These are phyloP conservation scores for Theobroma grandiflorum DNA, from an alignment of 441 rosid species.

Conservation along the genomic window DNA sequence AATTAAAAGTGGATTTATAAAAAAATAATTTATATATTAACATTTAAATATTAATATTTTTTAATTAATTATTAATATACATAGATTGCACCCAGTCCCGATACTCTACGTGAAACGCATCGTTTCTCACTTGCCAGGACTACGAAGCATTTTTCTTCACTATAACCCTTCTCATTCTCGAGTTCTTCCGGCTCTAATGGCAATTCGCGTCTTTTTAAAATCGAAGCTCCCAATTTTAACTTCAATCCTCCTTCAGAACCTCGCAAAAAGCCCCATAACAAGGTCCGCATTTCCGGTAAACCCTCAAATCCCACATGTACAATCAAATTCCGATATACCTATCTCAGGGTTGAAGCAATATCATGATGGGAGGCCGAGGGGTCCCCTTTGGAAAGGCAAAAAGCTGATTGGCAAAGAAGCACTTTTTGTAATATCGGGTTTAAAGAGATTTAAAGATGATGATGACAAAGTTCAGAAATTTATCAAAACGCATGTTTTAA, in stretches of 20 bases:
- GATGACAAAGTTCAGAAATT: conserved; percentile 79
- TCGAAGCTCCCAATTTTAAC: conserved; percentile 22
- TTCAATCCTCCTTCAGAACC: conserved; percentile 21
- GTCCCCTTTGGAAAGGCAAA: conserved; percentile 97
- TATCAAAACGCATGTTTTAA: conserved; percentile 72
- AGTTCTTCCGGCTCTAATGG: conserved; percentile 10
- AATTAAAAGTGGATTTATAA: too few relatives aligned
- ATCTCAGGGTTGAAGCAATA: conserved; percentile 53
- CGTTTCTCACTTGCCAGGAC: too few relatives aligned
- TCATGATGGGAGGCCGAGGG: conserved; percentile 97
- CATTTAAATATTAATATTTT: too few relatives aligned
- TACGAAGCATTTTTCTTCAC: too few relatives aligned
- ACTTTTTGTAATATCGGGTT: conserved; percentile 73
- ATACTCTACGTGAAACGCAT: too few relatives aligned
- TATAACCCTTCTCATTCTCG: not conserved
- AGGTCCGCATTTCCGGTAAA: conserved; percentile 25
- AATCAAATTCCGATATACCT: conserved; percentile 29
- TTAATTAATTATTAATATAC: too few relatives aligned
- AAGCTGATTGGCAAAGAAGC: conserved; percentile 93
- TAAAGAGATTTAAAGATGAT: conserved; percentile 86
- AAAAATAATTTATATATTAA: too few relatives aligned
- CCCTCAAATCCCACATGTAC: conserved; percentile 30
- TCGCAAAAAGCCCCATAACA: not conserved
- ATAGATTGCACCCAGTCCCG: too few relatives aligned
- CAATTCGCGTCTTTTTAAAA: conserved; percentile 26